Conservation (phyloP, 441 rosid species). For the Euphorbia celastroides region DNA sequence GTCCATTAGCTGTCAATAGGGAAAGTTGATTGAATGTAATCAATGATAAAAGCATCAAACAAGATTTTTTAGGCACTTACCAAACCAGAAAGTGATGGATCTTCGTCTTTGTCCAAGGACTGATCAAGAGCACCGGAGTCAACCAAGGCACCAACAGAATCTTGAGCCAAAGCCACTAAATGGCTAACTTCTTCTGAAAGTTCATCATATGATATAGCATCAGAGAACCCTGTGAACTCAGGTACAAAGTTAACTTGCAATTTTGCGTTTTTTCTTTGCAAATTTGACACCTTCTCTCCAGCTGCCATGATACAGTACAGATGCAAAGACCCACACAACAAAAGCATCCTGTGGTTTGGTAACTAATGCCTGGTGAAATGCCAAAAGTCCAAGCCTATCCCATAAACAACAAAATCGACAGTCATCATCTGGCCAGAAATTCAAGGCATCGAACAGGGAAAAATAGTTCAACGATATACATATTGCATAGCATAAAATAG, state of each 20-base stretch:
- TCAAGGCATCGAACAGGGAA: neutral
- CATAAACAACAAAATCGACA: conserved; percentile 23
- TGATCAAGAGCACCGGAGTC: conserved; percentile 28
- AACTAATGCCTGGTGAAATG: conserved; percentile 80
- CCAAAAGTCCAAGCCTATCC: conserved; percentile 80
- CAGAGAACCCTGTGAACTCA: conserved; percentile 54
- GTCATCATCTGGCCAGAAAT: neutral
- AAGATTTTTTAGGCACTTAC: conserved; percentile 36
- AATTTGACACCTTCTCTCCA: conserved; percentile 64
- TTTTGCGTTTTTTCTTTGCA: conserved; percentile 49
- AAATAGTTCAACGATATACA: neutral
- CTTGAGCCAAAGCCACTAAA: conserved; percentile 44
- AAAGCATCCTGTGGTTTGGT: conserved; percentile 67
- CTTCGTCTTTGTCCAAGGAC: conserved; percentile 37
- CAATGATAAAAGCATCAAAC: neutral
- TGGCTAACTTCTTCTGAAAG: conserved; percentile 54
- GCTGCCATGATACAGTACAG: conserved; percentile 60
- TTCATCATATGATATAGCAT: conserved; percentile 46
- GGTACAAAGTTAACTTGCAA: conserved; percentile 36
- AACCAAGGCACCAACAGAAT: conserved; percentile 43
- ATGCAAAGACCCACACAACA: conserved; percentile 69
- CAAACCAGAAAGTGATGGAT: conserved; percentile 36
- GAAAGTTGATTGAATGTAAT: neutral
- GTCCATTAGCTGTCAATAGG: neutral
- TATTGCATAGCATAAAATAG: neutral